Conservation (phyloP, 164 flowering plant genomes). For the Litsea cubeba region DNA sequence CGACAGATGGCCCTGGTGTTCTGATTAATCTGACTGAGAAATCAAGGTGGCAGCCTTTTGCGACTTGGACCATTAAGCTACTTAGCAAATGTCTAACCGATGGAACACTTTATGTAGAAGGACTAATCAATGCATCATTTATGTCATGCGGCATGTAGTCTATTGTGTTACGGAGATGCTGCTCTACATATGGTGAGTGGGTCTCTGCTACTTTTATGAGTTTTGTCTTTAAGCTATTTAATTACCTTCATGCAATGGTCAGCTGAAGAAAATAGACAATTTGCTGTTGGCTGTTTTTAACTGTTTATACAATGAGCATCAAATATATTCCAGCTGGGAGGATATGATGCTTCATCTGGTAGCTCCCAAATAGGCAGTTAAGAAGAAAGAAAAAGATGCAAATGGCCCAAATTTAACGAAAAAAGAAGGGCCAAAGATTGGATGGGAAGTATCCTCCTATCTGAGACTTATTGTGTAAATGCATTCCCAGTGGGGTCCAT, state of each 20-base stretch:
- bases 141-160: constrained; percentile 58
- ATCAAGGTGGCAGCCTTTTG: constrained; percentile 75
- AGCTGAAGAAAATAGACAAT: background rate
- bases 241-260: constrained; percentile 1
- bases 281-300: background rate
- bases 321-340: background rate
- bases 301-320: background rate
- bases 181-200: constrained; percentile 81
- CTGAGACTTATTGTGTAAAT: background rate
- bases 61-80: constrained; percentile 75
- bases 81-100: constrained; percentile 78
- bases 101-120: constrained; percentile 86
- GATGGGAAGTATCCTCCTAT: background rate
- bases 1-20: constrained; percentile 65
- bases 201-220: background rate
- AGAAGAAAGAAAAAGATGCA: background rate
- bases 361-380: background rate
- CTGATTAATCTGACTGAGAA: constrained; percentile 54
- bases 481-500: background rate
- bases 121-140: constrained; percentile 56
- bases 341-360: background rate
- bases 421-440: background rate
- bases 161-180: constrained; percentile 79
- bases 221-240: constrained; percentile 10
- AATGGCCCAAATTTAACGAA: background rate